Base-by-base conservation (phyloP, 2,329 filamentous ascomycete genomes). In the Stagonosporopsis tanaceti region DNA sequence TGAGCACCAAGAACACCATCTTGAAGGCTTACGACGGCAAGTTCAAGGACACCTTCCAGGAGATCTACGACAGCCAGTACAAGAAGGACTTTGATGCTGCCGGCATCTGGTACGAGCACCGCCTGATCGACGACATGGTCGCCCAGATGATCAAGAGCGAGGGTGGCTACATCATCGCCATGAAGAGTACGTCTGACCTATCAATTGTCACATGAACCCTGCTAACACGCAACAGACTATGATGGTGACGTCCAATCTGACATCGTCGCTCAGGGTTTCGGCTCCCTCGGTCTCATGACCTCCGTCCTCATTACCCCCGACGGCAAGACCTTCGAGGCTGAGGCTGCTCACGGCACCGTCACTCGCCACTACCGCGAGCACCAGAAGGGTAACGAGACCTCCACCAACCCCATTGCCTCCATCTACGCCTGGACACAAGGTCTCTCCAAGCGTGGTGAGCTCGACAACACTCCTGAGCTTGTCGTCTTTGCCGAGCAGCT, bases 1-100 rank as follows among this genome's bases (percentile, higher is more conserved):
- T 98, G 94, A 97, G 92, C 86, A 99, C 95, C 80, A 99, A 99
- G 90, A 98, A 98, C 86, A 99, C 95, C 69, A 99, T 99, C 71
- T 84, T 99, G 69, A 99, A 99, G 86, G 94, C 93, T 80, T 99
- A 99, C 81, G 95, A 99, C 76, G 95, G 95, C 50, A 87, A 91
- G 71, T 99, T 99, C 87, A 98, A 98, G 89, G 95, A 99, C 76
- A 96, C 98, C 79, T 99, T 99, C 88, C 91, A 99, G 85, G 91
- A 96, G 75, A 87, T 98, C 72, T 99, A 94, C 81, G 92, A 98
- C 63, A 85, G 84, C 58, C 82, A 89, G 70, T 99, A 98, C 85
- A 89, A 91, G 85, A 85, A 87, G 77, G 86, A 92, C 41, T 98
- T 98, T 70, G 93, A 97, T 77, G 89, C 89, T 74, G 92, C 93